A percentile compares a stretch with the other conserved stretches of the same genome.
These are phyloP conservation scores for Tremellales sp. DNA, from an alignment of 1,284 basidiomycete genomes.

Conservation along the genomic window DNA sequence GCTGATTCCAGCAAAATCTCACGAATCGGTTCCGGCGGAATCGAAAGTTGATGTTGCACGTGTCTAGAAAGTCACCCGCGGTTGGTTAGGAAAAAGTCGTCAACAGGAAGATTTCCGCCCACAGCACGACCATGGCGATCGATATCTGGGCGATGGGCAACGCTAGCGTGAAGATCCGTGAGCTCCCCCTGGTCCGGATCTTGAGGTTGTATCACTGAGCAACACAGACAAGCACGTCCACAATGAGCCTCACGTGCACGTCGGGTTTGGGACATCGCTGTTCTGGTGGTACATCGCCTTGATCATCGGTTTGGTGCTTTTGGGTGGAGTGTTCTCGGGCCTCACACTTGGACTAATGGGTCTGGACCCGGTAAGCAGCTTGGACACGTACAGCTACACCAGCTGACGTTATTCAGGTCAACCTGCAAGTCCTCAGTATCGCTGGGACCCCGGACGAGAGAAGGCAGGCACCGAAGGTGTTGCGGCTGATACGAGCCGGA, in stretches of 20 bases:
- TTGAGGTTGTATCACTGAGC: no score
- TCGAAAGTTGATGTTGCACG: no score
- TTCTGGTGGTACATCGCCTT: constrained; percentile 36
- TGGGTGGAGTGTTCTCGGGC: constrained; percentile 52
- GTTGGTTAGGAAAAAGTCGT: no score
- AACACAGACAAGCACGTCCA: constrained; percentile 4
- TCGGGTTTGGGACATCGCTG: constrained; percentile 22
- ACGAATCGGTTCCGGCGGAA: no score
- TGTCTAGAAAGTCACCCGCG: no score
- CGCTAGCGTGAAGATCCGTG: no score
- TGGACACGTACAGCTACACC: not conserved
- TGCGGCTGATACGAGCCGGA: constrained; percentile 48
- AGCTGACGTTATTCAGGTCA: constrained; percentile 23
- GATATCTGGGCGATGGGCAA: no score
- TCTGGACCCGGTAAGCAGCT: constrained; percentile 40
- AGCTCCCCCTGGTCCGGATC: no score
- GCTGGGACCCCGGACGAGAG: constrained; percentile 49
- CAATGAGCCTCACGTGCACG: constrained; percentile 31
- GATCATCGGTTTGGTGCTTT: constrained; percentile 29
- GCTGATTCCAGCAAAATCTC: no score
- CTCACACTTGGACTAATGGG: constrained; percentile 55
- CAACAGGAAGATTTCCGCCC: no score
- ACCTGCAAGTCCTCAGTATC: constrained; percentile 45
- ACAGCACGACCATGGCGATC: no score
- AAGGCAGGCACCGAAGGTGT: constrained; percentile 49